These are phyloP conservation scores for Iberis amara DNA, from an alignment of 441 rosid genomes.

Conservation along the genomic window DNA sequence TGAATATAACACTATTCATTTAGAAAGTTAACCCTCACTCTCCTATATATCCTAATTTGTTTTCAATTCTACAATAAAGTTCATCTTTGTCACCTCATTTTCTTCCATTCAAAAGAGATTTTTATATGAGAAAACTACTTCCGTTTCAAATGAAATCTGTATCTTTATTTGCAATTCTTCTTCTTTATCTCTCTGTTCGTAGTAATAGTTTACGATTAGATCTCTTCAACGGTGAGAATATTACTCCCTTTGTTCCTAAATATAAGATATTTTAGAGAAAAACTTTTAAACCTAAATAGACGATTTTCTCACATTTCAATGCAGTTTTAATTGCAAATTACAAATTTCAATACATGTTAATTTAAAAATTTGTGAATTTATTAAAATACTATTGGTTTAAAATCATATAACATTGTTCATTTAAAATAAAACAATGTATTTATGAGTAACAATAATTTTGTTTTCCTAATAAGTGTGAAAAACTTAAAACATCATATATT, in stretches of 20 bases:
- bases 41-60: slow-evolving; percentile 13
- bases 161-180: slow-evolving; percentile 14
- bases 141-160: slow-evolving; percentile 11
- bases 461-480: too few species aligned
- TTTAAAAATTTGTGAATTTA: too few species aligned
- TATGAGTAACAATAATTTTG: too few species aligned
- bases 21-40: slow-evolving; percentile 18
- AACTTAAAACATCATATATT: too few species aligned
- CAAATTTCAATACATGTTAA: too few species aligned
- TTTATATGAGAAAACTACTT: neutral
- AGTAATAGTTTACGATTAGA: slow-evolving; percentile 9
- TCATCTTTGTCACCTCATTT: slow-evolving; percentile 7
- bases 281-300: too few species aligned
- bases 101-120: neutral
- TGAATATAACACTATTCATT: slow-evolving; percentile 29
- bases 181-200: slow-evolving; percentile 23
- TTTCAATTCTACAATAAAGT: neutral
- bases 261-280: neutral
- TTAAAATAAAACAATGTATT: too few species aligned
- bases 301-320: too few species aligned
- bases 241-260: too few species aligned
- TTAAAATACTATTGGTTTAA: too few species aligned
- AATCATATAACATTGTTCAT: too few species aligned
- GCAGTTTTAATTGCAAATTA: too few species aligned
- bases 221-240: slow-evolving; percentile 21